Percentiles rank a stretch among this genome's conserved stretches.
Conservation (phyloP, 495 filamentous ascomycete species). For the Penicillium nucicola region DNA sequence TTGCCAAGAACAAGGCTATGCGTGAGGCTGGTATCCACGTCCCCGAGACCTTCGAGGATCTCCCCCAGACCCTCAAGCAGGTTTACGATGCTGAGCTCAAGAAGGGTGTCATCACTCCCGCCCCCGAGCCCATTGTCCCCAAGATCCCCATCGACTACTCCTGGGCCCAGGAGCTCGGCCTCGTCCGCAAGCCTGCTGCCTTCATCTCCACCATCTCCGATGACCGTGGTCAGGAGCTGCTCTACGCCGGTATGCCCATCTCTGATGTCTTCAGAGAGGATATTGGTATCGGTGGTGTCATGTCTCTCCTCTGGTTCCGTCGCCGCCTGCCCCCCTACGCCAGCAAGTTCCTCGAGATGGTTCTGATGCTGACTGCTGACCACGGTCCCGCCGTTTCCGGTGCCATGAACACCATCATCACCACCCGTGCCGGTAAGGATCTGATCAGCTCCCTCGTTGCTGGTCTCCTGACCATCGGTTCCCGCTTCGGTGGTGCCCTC, state of each 20-base stretch:
- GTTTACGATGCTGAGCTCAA: slow-evolving; percentile 86
- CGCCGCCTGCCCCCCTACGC: slow-evolving; percentile 94
- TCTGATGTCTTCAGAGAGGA: slow-evolving; percentile 99
- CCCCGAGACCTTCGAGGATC: slow-evolving; percentile 94
- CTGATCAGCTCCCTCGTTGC: slow-evolving; percentile 91
- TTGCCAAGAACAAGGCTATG: slow-evolving; percentile 95
- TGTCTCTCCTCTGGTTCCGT: slow-evolving; percentile 99
- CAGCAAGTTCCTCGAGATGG: slow-evolving; percentile 99
- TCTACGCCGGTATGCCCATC: slow-evolving; percentile 99
- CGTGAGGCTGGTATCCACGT: slow-evolving; percentile 90
- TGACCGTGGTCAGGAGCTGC: slow-evolving; percentile 97
- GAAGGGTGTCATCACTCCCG: slow-evolving; percentile 77
- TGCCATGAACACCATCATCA: slow-evolving; percentile 99
- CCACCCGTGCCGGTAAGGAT: slow-evolving; percentile 97
- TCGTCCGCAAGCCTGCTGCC: slow-evolving; percentile 98
- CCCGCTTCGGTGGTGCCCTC: slow-evolving; percentile 95
- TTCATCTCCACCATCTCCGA: slow-evolving; percentile 99
- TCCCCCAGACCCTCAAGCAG: slow-evolving; percentile 67
- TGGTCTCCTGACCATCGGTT: slow-evolving; percentile 97
- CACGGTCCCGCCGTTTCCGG: slow-evolving; percentile 98
- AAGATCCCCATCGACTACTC: slow-evolving; percentile 99
- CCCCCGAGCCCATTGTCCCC: slow-evolving; percentile 84
- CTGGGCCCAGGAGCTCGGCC: slow-evolving; percentile 98
- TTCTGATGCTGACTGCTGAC: slow-evolving; percentile 99
- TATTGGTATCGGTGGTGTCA: slow-evolving; percentile 98